A percentile compares a stretch with the other conserved stretches of the same genome.
Evolutionary conservation across 192 early-diverging fungal species (phyloP).

Genomic region (Coemansia sp.): DNA sequence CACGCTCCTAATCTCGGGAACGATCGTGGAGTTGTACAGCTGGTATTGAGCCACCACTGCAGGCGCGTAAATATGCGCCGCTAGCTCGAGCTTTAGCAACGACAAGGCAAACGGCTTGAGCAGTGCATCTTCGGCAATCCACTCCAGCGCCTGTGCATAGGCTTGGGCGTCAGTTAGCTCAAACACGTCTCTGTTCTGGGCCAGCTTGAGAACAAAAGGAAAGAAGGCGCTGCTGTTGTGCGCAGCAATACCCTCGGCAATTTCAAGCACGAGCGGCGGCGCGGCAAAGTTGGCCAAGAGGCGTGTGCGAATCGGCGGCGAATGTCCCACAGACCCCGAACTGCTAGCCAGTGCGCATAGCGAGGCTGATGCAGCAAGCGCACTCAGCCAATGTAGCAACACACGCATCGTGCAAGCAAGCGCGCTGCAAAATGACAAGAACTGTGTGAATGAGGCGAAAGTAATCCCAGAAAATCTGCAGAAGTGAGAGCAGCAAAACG

Average conservation of each 20-base stretch:
- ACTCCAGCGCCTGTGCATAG: slow-evolving; percentile 51
- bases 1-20: slow-evolving; percentile 47
- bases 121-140: slow-evolving; percentile 49
- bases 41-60: slow-evolving; percentile 80
- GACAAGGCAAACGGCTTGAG: slow-evolving; percentile 50
- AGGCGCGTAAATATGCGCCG: slow-evolving; percentile 69
- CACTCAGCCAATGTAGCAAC: slow-evolving; percentile 2
- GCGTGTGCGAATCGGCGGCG: slow-evolving; percentile 30
- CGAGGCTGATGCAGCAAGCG: slow-evolving; percentile 8
- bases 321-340: not conserved
- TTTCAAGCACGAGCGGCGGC: slow-evolving; percentile 69
- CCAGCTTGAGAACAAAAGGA: slow-evolving; percentile 58
- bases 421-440: no score
- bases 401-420: not conserved
- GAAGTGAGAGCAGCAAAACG: no score
- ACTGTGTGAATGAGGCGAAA: no score
- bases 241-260: slow-evolving; percentile 64
- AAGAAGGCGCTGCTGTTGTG: slow-evolving; percentile 65
- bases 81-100: slow-evolving; percentile 64
- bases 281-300: slow-evolving; percentile 54
- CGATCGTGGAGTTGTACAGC: slow-evolving; percentile 68
- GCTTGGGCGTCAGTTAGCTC: slow-evolving; percentile 36
- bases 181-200: slow-evolving; percentile 20
- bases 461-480: no score
- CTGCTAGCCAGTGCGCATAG: not conserved